phyloP scores from a whole-genome alignment of 176 grass and related monocot genomes.

The Panicum miliaceum region DNA sequence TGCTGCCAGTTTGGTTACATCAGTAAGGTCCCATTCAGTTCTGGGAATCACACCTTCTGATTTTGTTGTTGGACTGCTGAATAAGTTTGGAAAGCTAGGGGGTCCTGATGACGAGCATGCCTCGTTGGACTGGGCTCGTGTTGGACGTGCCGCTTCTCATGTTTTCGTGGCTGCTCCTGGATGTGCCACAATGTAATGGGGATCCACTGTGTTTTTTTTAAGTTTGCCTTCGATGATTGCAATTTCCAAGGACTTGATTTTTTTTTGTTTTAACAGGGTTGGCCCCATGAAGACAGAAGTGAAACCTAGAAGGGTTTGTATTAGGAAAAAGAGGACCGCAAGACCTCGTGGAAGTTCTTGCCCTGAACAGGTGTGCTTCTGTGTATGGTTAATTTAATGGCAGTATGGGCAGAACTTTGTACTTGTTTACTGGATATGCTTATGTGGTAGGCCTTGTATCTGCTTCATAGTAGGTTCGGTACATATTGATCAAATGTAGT shows the following conservation, averaged over 20 bases:
- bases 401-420: background rate
- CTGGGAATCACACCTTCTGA: constrained; percentile 73
- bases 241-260: background rate
- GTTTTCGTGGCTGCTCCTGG: constrained; percentile 71
- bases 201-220: background rate
- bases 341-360: constrained; percentile 50
- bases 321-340: constrained; percentile 47
- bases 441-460: background rate
- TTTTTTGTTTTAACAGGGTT: constrained; percentile 48
- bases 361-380: constrained; percentile 68
- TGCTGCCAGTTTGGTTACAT: constrained; percentile 59
- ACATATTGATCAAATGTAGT: background rate
- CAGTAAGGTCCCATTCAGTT: constrained; percentile 69
- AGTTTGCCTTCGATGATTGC: background rate
- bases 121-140: constrained; percentile 49
- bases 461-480: background rate
- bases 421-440: background rate
- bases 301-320: constrained; percentile 37
- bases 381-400: background rate
- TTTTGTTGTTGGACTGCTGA: constrained; percentile 65
- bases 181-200: constrained; percentile 75
- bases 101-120: constrained; percentile 35
- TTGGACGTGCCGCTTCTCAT: constrained; percentile 54
- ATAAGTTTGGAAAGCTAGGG: constrained; percentile 54
- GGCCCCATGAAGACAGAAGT: constrained; percentile 81